These are phyloP conservation scores for Calonectria montana DNA, from an alignment of 2,329 filamentous ascomycete genomes.

Conservation along the genomic window DNA sequence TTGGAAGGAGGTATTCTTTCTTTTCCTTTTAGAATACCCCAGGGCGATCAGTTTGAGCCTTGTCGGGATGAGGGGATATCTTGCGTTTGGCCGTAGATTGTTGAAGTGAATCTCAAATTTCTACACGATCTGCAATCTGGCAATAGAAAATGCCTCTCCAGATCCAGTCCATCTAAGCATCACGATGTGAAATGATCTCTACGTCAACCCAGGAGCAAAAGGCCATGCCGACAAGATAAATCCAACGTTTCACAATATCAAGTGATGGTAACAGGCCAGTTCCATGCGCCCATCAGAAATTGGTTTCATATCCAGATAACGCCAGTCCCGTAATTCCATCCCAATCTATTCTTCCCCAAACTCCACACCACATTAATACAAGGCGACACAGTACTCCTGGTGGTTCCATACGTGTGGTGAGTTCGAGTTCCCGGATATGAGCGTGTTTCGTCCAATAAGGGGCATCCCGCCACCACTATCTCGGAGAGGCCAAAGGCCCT, in stretches of 20 bases:
- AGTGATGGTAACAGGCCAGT: background rate
- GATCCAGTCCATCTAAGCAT: conserved; percentile 12
- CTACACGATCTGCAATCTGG: conserved; percentile 44
- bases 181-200: conserved; percentile 6
- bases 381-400: conserved; percentile 9
- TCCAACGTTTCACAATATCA: background rate
- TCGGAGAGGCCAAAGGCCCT: background rate
- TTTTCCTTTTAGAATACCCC: conserved; percentile 36
- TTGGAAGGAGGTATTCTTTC: conserved; percentile 36
- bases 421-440: background rate
- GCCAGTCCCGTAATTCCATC: conserved; percentile 35
- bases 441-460: background rate
- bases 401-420: conserved; percentile 16
- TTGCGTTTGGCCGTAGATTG: conserved; percentile 35
- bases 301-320: conserved; percentile 35
- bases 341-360: conserved; percentile 34
- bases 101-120: conserved; percentile 40
- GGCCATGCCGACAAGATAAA: background rate
- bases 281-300: conserved; percentile 13
- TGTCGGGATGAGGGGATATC: conserved; percentile 33
- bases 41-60: conserved; percentile 34
- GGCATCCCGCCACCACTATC: background rate
- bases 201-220: conserved; percentile 10
- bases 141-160: conserved; percentile 38
- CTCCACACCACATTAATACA: conserved; percentile 32